phyloP scores from a whole-genome alignment of 108 stramenopile species.

The Pelagomonas calceolata region DNA sequence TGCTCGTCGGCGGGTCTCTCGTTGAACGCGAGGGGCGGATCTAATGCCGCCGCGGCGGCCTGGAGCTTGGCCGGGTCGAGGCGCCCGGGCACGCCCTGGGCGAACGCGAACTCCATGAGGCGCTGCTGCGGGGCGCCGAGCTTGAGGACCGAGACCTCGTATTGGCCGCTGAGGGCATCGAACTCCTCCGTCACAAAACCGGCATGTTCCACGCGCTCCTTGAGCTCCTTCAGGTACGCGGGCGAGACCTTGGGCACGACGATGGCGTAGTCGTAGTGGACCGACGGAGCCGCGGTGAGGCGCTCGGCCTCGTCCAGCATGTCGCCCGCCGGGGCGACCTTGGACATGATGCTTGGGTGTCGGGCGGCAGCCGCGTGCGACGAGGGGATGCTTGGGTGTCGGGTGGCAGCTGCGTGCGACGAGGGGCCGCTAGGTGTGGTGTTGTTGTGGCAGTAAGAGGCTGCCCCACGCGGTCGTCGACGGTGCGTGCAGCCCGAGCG shows the following conservation, averaged over 20 bases:
- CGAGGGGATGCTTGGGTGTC: too few species aligned
- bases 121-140: not conserved
- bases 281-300: too few species aligned
- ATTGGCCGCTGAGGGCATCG: not conserved
- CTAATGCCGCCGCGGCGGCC: not conserved
- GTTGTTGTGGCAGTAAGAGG: too few species aligned
- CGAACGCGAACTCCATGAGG: not conserved
- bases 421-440: too few species aligned
- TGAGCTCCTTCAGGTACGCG: not conserved
- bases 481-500: too few species aligned
- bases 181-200: not conserved
- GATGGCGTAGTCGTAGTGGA: not conserved
- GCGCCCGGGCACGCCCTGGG: not conserved
- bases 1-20: not conserved
- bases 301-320: too few species aligned
- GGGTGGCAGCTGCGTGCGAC: too few species aligned
- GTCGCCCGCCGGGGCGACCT: too few species aligned
- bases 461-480: too few species aligned
- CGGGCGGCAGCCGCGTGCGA: too few species aligned
- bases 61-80: not conserved
- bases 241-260: not conserved
- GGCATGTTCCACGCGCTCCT: not conserved
- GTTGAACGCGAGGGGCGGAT: not conserved
- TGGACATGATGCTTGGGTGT: too few species aligned
- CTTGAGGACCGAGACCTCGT: not conserved